phyloP scores from a whole-genome alignment of 2,329 filamentous ascomycete species.

The Aspergillus glaucus region DNA sequence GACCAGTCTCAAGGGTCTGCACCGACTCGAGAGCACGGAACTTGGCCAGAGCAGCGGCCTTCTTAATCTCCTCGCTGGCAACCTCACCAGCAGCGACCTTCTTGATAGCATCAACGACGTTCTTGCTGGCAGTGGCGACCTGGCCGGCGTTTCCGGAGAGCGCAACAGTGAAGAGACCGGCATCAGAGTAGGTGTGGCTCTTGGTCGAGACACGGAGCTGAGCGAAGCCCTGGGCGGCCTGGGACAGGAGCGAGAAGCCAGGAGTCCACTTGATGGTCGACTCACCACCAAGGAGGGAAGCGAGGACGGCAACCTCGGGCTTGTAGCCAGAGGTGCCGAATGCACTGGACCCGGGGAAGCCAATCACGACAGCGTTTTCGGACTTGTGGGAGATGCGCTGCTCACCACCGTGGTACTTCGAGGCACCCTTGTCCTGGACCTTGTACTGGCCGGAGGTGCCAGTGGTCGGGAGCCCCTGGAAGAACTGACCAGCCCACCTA shows the following conservation, averaged over 20 bases:
- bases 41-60: slow-evolving; percentile 88
- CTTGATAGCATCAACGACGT: slow-evolving; percentile 76
- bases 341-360: slow-evolving; percentile 83
- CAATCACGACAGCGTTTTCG: slow-evolving; percentile 81
- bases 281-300: slow-evolving; percentile 81
- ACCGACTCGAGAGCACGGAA: slow-evolving; percentile 80
- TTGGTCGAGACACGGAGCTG: slow-evolving; percentile 65
- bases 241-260: slow-evolving; percentile 84
- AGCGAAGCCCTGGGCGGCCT: slow-evolving; percentile 62
- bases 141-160: slow-evolving; percentile 68
- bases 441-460: slow-evolving; percentile 46
- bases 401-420: slow-evolving; percentile 93
- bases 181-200: slow-evolving; percentile 85
- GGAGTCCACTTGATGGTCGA: slow-evolving; percentile 92
- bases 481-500: slow-evolving; percentile 93
- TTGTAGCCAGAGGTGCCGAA: slow-evolving; percentile 67
- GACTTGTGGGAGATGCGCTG: slow-evolving; percentile 72
- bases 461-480: slow-evolving; percentile 60
- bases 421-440: slow-evolving; percentile 54
- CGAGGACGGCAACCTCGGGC: slow-evolving; percentile 81
- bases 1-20: slow-evolving; percentile 68
- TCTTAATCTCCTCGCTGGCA: slow-evolving; percentile 78
- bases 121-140: slow-evolving; percentile 67
- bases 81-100: slow-evolving; percentile 68
- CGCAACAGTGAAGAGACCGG: slow-evolving; percentile 79